Evolutionary conservation across 805 yeast species (phyloP), one percentile per base, ranked within the genome.

Genomic region (Saturnispora sekii): DNA sequence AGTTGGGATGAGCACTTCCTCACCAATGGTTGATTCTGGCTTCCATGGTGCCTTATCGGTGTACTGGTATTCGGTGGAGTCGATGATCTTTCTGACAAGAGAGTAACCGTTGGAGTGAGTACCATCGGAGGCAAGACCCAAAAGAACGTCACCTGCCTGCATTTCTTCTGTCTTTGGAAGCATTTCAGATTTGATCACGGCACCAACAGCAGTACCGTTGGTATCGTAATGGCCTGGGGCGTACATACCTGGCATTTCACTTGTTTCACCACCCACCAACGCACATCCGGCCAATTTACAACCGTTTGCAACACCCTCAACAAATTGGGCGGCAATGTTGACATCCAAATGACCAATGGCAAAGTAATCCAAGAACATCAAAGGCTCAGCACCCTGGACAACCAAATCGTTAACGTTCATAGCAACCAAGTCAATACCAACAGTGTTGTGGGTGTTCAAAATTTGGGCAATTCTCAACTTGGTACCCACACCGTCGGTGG

Each of bases 201-300:
- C 98, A 58, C 99, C 99, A 37, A 93, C 89, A 44, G 97, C 94
- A 32, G 98, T 94, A 65, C 99, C 99, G 60, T 90, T 93, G 49
- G 96, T 89, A 65, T 93, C 99, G 61, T 93, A 93, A 66, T 93
- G 97, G 31, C 94, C 95, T 46, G 80, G 87, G 48, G 81, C 84
- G 59, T 93, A 93, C 84, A 93, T 86, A 53, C 98, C 98, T 26
- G 99, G 99, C 99, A 93, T 93, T 72, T 93, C 99, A 44, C 95
- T 84, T 33, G 99, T 93, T 67, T 93, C 99, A 53, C 99, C 99
- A 46, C 99, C 99, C 44, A 93, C 96, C 47, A 93, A 73, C 5
- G 99, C 98, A 74, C 98, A 90, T 10, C 96, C 96, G 31, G 97
- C 84, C 53, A 79, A 77, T 52, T 81, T 80, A 71, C 99, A 93